Percentiles rank a stretch among this genome's conserved stretches.
phyloP scores from a whole-genome alignment of 306 rosid species.

The Geum urbanum region DNA sequence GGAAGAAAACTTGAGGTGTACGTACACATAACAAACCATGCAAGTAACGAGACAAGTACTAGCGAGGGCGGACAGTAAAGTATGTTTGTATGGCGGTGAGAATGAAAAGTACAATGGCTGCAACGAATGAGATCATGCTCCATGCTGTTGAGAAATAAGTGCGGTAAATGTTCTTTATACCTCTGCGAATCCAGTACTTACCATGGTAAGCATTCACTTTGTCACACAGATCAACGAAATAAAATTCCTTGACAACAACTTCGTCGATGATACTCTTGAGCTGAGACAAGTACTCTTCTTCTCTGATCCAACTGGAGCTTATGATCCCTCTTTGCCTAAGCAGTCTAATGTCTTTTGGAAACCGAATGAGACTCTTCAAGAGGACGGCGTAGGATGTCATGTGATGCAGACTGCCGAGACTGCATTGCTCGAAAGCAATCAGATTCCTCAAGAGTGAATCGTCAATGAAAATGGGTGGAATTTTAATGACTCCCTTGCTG shows the following conservation, averaged over 20 bases:
- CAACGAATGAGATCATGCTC: constrained; percentile 4
- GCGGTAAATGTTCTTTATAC: not conserved
- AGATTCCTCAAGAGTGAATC: constrained; percentile 30
- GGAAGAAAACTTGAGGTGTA: too few relatives aligned
- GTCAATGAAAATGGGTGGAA: constrained; percentile 10
- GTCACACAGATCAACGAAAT: constrained; percentile 1
- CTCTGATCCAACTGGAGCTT: not conserved
- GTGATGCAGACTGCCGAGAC: constrained; percentile 24
- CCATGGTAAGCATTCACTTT: constrained; percentile 7
- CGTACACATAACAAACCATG: too few relatives aligned
- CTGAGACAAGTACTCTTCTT: constrained; percentile 15
- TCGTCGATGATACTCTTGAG: constrained; percentile 24
- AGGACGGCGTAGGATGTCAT: constrained; percentile 36
- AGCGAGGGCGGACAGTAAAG: not conserved
- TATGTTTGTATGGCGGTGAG: not conserved
- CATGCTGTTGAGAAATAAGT: constrained; percentile 4
- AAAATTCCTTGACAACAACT: constrained; percentile 30
- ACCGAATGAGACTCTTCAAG: constrained; percentile 31
- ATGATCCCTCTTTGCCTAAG: constrained; percentile 15
- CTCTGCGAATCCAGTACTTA: not conserved
- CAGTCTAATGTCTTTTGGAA: constrained; percentile 12
- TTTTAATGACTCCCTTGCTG: not conserved
- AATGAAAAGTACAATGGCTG: not conserved
- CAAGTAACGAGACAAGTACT: too few relatives aligned
- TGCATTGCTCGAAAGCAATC: constrained; percentile 41